These are phyloP conservation scores for Porpolomopsis calyptriformis DNA, from an alignment of 768 basidiomycete species.

Conservation along the genomic window DNA sequence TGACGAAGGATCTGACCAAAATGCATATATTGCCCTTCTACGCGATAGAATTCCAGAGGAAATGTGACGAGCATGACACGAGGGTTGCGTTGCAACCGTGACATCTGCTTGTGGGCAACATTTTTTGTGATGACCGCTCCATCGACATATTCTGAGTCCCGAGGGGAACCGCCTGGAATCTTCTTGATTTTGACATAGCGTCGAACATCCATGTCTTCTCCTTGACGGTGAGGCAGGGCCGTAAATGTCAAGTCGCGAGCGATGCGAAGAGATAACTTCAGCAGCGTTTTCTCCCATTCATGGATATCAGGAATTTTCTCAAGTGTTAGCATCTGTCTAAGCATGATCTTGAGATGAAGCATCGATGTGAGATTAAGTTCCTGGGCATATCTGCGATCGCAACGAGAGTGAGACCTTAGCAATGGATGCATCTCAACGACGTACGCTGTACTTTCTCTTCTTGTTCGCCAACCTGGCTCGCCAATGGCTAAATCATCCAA, in stretches of 20 bases:
- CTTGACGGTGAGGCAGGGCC: slow-evolving; percentile 55
- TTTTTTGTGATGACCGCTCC: slow-evolving; percentile 98
- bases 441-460: slow-evolving; percentile 84
- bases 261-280: slow-evolving; percentile 74
- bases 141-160: slow-evolving; percentile 92
- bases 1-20: slow-evolving; percentile 86
- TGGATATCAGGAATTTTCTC: slow-evolving; percentile 72
- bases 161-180: slow-evolving; percentile 86
- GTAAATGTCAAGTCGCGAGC: slow-evolving; percentile 80
- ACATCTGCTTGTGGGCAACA: slow-evolving; percentile 93
- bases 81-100: slow-evolving; percentile 69
- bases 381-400: slow-evolving; percentile 54
- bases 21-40: slow-evolving; percentile 87
- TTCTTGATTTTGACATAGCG: slow-evolving; percentile 98
- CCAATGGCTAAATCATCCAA: slow-evolving; percentile 43
- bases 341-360: slow-evolving; percentile 81
- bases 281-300: slow-evolving; percentile 83
- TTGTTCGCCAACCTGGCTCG: slow-evolving; percentile 76
- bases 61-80: slow-evolving; percentile 96
- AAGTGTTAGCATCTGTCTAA: slow-evolving; percentile 79
- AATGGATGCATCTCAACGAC: slow-evolving; percentile 20
- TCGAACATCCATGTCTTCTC: slow-evolving; percentile 90
- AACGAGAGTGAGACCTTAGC: slow-evolving; percentile 5
- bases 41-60: slow-evolving; percentile 85
- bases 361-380: slow-evolving; percentile 81